phyloP scores from a whole-genome alignment of 1,284 basidiomycete genomes.

The Cutaneotrichosporon sp. region DNA sequence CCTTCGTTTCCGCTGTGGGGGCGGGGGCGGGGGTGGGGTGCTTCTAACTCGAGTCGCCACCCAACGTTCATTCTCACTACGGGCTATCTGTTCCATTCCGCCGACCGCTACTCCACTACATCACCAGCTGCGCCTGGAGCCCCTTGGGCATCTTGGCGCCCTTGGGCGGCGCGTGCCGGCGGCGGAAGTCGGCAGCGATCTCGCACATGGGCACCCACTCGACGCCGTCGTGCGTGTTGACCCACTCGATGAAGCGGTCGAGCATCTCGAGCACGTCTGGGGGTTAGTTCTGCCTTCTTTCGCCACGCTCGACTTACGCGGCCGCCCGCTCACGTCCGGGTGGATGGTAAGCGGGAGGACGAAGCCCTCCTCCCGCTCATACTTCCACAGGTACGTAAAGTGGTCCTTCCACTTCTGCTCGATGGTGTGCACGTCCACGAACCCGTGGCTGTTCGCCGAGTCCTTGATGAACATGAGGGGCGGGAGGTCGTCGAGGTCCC shows the following conservation, averaged over 20 bases:
- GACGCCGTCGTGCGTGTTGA: constrained; percentile 70
- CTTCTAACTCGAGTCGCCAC: no score
- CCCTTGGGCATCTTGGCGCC: constrained; percentile 39
- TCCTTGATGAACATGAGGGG: constrained; percentile 76
- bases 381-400: constrained; percentile 66
- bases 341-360: constrained; percentile 4
- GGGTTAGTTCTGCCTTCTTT: no score
- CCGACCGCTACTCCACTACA: no score
- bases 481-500: constrained; percentile 65
- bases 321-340: constrained; percentile 61
- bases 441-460: constrained; percentile 67
- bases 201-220: constrained; percentile 70
- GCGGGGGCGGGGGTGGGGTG: no score
- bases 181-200: constrained; percentile 41
- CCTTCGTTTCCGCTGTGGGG: no score
- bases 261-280: constrained; percentile 68
- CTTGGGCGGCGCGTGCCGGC: constrained; percentile 27
- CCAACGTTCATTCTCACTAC: no score
- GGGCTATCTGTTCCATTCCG: no score
- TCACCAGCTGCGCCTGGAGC: constrained; percentile 1
- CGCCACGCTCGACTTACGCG: no score
- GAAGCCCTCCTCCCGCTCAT: constrained; percentile 53
- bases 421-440: constrained; percentile 68
- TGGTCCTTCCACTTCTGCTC: constrained; percentile 76
- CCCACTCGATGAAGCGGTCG: constrained; percentile 76